Conservation (phyloP, 352 stramenopile species). For the Labyrinthula sp. region DNA sequence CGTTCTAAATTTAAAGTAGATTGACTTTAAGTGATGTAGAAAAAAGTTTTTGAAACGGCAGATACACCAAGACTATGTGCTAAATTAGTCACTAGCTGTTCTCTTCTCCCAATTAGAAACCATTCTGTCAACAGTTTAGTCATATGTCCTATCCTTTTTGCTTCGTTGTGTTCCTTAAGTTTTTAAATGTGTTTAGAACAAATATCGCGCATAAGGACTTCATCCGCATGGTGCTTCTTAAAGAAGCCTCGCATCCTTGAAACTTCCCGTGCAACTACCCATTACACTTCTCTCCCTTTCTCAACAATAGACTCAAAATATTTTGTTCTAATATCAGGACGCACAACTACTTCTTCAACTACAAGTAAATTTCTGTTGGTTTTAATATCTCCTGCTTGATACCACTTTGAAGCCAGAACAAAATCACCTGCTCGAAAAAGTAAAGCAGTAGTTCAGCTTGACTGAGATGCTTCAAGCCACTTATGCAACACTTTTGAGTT, state of each 20-base stretch:
- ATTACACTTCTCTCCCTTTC: neutral
- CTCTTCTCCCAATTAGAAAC: conserved; percentile 1
- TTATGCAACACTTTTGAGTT: neutral
- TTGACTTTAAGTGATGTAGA: conserved; percentile 1
- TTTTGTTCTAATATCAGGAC: neutral
- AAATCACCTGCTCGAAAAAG: conserved; percentile 4
- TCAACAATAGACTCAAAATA: neutral
- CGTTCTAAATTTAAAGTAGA: no score
- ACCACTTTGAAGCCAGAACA: neutral
- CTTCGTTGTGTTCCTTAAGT: conserved; percentile 2
- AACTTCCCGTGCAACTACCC: conserved; percentile 2
- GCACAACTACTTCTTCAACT: neutral
- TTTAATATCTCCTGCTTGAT: neutral
- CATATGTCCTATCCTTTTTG: neutral
- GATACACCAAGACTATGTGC: neutral
- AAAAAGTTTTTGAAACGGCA: conserved; percentile 2
- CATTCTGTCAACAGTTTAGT: conserved; percentile 5
- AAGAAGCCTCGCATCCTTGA: conserved; percentile 1
- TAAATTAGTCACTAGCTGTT: neutral
- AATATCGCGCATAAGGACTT: neutral
- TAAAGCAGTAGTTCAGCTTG: conserved; percentile 1
- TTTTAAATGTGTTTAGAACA: conserved; percentile 1
- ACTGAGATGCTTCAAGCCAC: neutral
- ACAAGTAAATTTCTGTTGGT: no score
- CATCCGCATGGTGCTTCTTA: conserved; percentile 1